Base-by-base conservation (phyloP, 257 asterid species). In the Gentiana dahurica region DNA sequence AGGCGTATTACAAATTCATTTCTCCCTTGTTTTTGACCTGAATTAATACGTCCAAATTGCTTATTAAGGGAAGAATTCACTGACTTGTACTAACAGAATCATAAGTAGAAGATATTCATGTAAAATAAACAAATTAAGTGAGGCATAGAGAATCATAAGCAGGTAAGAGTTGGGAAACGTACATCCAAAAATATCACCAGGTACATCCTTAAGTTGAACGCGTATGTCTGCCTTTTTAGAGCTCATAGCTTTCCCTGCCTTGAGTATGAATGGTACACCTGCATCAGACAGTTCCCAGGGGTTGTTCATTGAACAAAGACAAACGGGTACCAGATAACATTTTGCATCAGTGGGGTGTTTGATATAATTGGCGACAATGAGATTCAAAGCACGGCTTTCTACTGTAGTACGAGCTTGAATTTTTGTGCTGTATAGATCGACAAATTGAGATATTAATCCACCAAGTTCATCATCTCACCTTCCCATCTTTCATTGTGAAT, bases 171-270 rank as follows among this genome's bases (percentile, higher is more conserved):
- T 2, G 39, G 48, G 61, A 48, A 39, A 73, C 88, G 2, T 77
- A 85, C 99, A 77, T 68, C 55, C 84, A 68, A 77, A 92, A 61
- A 92, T 92, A 63, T 92, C 97, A 38, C 99, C 97, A 37, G 99
- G 99, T 64, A 92, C 99, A 65, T 88, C 97, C 91, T 88, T 92
- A 75, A 92, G 86, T 56, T 88, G 99, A 69, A 92, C 73, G 15
- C 99, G 83, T 51, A 92, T 83, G 66, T 92, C 99, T 49, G 99
- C 97, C 75, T 92, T 88, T 65, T 94, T 88, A 43, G 99, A 88
- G 75, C 70, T 80, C 49, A 92, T 73, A 64, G 99, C 97, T 77
- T 92, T 92, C 61, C 99, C 99, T 39, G 99, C 99, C 82, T 92
- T 92, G 70, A 92, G 81, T 64, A 92, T 81, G 57, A 92, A 92